phyloP scores from a whole-genome alignment of 768 basidiomycete genomes.

The Lentinula lateritia region DNA sequence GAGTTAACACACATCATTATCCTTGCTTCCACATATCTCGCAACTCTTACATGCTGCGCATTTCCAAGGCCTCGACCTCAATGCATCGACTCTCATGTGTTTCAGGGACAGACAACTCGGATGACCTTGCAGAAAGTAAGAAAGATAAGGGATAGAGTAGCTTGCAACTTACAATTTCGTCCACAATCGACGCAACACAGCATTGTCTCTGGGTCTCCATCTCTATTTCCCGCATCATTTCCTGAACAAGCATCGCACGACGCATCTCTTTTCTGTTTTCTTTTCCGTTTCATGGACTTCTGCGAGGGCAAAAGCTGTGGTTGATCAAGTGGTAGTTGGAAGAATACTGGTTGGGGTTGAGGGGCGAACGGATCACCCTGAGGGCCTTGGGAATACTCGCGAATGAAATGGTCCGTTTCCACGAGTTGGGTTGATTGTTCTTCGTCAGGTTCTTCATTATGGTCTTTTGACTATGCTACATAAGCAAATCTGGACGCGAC shows the following conservation, averaged over 20 bases:
- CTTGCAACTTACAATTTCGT: conserved; percentile 57
- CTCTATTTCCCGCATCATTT: conserved; percentile 52
- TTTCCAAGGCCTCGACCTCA: conserved; percentile 68
- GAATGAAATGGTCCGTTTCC: conserved; percentile 25
- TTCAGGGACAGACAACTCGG: conserved; percentile 62
- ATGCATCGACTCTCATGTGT: conserved; percentile 43
- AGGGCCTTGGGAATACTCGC: conserved; percentile 61
- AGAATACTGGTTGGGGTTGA: conserved; percentile 45
- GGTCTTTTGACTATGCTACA: not conserved
- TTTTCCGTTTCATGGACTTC: conserved; percentile 44
- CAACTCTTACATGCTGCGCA: conserved; percentile 93
- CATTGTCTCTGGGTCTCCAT: conserved; percentile 58
- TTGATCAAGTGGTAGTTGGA: conserved; percentile 40
- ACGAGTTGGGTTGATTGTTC: conserved; percentile 17
- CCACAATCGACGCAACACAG: conserved; percentile 80
- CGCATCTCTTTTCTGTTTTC: conserved; percentile 45
- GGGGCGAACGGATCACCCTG: conserved; percentile 83
- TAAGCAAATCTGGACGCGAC: conserved; percentile 34
- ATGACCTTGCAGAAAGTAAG: conserved; percentile 51
- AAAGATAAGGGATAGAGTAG: not conserved
- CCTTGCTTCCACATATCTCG: conserved; percentile 79
- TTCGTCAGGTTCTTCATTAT: not conserved
- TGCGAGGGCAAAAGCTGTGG: conserved; percentile 29
- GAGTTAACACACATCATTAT: conserved; percentile 71
- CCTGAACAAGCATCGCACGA: conserved; percentile 81